These are phyloP conservation scores for Cryoendolithus antarcticus DNA, from an alignment of 2,329 filamentous ascomycete species.

Conservation along the genomic window DNA sequence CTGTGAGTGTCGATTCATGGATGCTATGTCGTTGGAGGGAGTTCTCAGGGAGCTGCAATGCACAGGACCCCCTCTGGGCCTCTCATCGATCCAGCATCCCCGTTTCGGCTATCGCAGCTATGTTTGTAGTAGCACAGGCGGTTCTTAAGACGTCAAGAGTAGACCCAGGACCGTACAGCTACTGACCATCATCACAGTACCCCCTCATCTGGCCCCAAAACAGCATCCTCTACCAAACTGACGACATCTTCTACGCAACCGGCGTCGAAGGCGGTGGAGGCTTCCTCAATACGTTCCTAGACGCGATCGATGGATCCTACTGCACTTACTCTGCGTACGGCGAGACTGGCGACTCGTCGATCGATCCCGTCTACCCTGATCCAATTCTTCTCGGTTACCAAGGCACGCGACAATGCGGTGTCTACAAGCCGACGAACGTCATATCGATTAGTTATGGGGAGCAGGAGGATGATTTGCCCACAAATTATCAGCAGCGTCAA, in stretches of 20 bases:
- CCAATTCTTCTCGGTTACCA: conserved; percentile 24
- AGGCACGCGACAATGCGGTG: conserved; percentile 34
- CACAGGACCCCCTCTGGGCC: too few species aligned
- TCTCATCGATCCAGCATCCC: too few species aligned
- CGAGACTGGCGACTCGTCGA: conserved; percentile 29
- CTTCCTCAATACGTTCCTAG: conserved; percentile 27
- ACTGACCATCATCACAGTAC: conserved; percentile 18
- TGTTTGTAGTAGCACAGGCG: too few species aligned
- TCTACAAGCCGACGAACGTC: conserved; percentile 36
- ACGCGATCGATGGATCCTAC: conserved; percentile 36
- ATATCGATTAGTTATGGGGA: conserved; percentile 44
- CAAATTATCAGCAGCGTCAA: conserved; percentile 39
- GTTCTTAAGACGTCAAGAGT: too few species aligned
- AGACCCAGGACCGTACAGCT: too few species aligned
- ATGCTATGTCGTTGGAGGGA: too few species aligned
- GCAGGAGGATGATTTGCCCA: conserved; percentile 38
- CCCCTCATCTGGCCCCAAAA: conserved; percentile 40
- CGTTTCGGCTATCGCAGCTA: too few species aligned
- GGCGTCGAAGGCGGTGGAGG: conserved; percentile 7
- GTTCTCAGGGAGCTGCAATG: too few species aligned
- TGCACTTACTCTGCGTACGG: conserved; percentile 34
- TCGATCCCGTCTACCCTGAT: conserved; percentile 29
- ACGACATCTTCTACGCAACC: conserved; percentile 23
- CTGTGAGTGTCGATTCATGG: too few species aligned
- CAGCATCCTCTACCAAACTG: conserved; percentile 36